Evolutionary conservation across 768 basidiomycete genomes (phyloP).

Genomic region (Leccinum subtestaceum): DNA sequence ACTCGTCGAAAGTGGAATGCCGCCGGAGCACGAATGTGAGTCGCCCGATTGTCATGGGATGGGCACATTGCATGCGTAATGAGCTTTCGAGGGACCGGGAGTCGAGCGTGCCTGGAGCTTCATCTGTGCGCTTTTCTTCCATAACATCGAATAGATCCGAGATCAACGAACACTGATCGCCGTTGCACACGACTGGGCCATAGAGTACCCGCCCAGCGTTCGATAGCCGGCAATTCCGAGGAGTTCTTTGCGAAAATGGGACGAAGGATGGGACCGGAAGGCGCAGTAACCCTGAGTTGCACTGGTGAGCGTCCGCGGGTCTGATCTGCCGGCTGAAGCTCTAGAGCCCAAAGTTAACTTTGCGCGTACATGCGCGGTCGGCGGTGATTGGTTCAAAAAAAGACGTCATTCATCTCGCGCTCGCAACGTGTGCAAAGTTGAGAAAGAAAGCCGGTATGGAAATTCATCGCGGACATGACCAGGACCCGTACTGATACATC

Average conservation of each 20-base stretch:
- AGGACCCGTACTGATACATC: constrained; percentile 41
- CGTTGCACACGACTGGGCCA: constrained; percentile 45
- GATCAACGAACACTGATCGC: background rate
- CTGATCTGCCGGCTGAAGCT: background rate
- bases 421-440: constrained; percentile 77
- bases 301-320: constrained; percentile 56
- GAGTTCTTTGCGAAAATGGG: constrained; percentile 80
- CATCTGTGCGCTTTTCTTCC: background rate
- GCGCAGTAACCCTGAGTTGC: constrained; percentile 80
- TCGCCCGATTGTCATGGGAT: background rate
- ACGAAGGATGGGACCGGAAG: constrained; percentile 80
- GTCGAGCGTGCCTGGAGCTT: background rate
- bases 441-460: constrained; percentile 86
- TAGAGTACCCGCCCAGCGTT: constrained; percentile 72
- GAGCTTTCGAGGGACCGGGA: background rate
- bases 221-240: constrained; percentile 77
- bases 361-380: background rate
- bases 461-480: constrained; percentile 85
- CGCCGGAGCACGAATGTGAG: background rate
- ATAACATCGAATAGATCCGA: background rate
- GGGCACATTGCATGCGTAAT: background rate
- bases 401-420: constrained; percentile 86
- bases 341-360: background rate
- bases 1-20: background rate
- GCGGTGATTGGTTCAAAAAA: constrained; percentile 69